These are phyloP conservation scores for Botrytis sinoallii DNA, from an alignment of 2,329 filamentous ascomycete genomes.

Conservation along the genomic window DNA sequence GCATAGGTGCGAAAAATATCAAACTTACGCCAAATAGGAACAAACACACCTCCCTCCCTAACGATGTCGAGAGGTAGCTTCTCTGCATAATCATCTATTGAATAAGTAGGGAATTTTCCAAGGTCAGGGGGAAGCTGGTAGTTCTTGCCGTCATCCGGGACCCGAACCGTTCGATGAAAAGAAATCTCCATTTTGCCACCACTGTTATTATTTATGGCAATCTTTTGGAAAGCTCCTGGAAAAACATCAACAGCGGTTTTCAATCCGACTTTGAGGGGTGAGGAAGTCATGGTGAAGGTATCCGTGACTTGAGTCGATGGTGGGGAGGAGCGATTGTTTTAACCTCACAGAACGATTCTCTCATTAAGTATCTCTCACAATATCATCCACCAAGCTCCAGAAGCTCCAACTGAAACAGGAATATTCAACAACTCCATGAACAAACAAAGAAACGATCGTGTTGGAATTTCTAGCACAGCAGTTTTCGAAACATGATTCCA, in stretches of 20 bases:
- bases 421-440: neutral
- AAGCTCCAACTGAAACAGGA: neutral
- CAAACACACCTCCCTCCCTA: constrained; percentile 44
- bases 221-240: neutral
- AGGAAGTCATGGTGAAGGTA: neutral
- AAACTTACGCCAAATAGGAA: constrained; percentile 44
- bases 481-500: neutral
- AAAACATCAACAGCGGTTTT: too few relatives aligned
- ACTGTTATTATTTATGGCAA: constrained; percentile 2
- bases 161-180: constrained; percentile 44
- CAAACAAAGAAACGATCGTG: neutral
- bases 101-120: constrained; percentile 42
- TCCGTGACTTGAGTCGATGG: neutral
- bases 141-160: constrained; percentile 41
- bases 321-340: neutral
- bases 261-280: neutral
- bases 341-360: neutral
- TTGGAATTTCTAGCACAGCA: neutral
- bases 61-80: constrained; percentile 39
- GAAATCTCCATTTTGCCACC: constrained; percentile 30
- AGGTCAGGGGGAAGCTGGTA: constrained; percentile 40
- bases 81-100: constrained; percentile 37
- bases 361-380: neutral
- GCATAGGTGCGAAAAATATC: neutral
- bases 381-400: too few relatives aligned